Evolutionary conservation across 495 filamentous ascomycete genomes (phyloP).

Genomic region (Peziza echinospora): DNA sequence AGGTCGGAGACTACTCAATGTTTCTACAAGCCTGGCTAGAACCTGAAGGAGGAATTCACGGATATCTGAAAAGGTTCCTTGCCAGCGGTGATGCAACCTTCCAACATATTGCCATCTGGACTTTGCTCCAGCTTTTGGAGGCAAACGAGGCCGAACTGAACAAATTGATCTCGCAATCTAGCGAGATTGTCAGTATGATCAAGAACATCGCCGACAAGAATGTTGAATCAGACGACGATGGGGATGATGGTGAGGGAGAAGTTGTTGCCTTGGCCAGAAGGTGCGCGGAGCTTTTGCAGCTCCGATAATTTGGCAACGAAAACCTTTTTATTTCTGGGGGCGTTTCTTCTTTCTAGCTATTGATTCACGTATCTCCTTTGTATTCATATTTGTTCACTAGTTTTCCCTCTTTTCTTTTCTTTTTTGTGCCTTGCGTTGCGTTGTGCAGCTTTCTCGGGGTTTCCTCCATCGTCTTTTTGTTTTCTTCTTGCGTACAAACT

Average conservation of each 20-base stretch:
- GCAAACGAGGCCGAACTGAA: conserved; percentile 77
- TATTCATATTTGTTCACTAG: not conserved
- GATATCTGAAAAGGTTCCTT: conserved; percentile 80
- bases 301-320: conserved; percentile 9
- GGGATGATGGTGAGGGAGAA: conserved; percentile 64
- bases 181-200: conserved; percentile 78
- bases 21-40: conserved; percentile 87
- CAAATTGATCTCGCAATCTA: conserved; percentile 60
- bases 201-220: conserved; percentile 73
- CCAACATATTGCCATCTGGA: conserved; percentile 99
- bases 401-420: not conserved
- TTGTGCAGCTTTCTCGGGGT: too few species aligned
- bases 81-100: conserved; percentile 90
- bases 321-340: not conserved
- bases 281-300: conserved; percentile 56
- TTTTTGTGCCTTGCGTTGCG: not conserved
- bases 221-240: conserved; percentile 76
- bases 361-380: not conserved
- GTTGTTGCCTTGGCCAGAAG: conserved; percentile 78
- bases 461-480: too few species aligned
- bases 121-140: conserved; percentile 79
- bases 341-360: not conserved
- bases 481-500: too few species aligned
- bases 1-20: conserved; percentile 92
- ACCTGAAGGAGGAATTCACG: conserved; percentile 83